These are phyloP conservation scores for Leishmania tarentolae DNA, from an alignment of 208 protist genomes.

Conservation along the genomic window DNA sequence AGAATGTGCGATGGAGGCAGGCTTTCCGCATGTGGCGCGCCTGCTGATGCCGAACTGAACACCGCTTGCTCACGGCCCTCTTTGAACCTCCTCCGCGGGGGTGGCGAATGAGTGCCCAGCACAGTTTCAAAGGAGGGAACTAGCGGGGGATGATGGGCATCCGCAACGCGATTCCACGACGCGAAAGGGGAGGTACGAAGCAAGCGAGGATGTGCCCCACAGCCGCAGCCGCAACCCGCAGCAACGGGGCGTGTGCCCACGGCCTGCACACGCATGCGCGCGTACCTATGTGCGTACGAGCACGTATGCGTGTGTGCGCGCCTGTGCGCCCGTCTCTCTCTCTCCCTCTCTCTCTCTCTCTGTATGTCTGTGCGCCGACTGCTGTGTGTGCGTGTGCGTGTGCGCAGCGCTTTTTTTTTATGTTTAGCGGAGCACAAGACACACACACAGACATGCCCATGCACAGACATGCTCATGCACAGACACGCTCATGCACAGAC, in stretches of 20 bases:
- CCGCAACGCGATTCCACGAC: background rate
- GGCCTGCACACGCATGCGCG: conserved; percentile 10
- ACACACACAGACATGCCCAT: background rate
- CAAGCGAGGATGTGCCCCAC: background rate
- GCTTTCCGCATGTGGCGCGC: conserved; percentile 58
- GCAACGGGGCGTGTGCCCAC: background rate
- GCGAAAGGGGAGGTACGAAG: background rate
- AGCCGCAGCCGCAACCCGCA: background rate
- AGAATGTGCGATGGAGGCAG: conserved; percentile 70
- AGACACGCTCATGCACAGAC: too few relatives aligned
- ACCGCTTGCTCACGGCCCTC: background rate
- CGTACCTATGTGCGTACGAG: conserved; percentile 30
- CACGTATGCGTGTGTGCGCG: conserved; percentile 5
- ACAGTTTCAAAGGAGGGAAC: background rate
- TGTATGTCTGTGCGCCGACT: background rate
- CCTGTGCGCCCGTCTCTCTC: background rate
- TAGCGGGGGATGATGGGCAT: background rate
- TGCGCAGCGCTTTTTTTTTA: background rate
- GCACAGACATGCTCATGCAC: too few relatives aligned
- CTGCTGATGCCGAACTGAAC: conserved; percentile 48
- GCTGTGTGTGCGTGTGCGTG: too few relatives aligned
- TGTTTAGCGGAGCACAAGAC: too few relatives aligned
- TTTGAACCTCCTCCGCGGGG: background rate
- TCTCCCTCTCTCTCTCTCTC: background rate
- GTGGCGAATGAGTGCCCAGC: background rate